Evolutionary conservation across 2,329 filamentous ascomycete genomes (phyloP).

Genomic region (Stachybotrys echinatus): DNA sequence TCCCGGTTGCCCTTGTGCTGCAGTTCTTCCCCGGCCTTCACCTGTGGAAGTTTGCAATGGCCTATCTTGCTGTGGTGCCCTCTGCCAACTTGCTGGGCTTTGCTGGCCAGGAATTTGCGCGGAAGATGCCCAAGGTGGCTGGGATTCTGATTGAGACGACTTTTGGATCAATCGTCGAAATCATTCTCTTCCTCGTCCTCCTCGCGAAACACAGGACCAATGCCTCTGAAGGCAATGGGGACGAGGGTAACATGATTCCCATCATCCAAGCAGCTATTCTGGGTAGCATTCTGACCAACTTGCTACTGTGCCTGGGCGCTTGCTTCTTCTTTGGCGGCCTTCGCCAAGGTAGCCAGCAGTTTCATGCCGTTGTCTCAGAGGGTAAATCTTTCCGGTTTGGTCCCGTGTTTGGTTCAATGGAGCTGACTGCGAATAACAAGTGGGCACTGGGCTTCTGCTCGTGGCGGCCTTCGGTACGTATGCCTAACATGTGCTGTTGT

Average conservation of each 20-base stretch:
- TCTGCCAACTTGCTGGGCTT: slow-evolving; percentile 44
- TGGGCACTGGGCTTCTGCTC: slow-evolving; percentile 59
- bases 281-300: slow-evolving; percentile 63
- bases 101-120: slow-evolving; percentile 51
- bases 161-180: slow-evolving; percentile 61
- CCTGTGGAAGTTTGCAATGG: slow-evolving; percentile 39
- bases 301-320: slow-evolving; percentile 60
- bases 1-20: slow-evolving; percentile 38
- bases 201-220: slow-evolving; percentile 30
- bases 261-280: slow-evolving; percentile 67
- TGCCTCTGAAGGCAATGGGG: slow-evolving; percentile 12
- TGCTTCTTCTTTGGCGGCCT: slow-evolving; percentile 65
- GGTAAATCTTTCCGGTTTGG: too few relatives aligned
- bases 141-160: slow-evolving; percentile 45
- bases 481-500: too few relatives aligned
- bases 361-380: slow-evolving; percentile 63
- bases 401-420: too few relatives aligned
- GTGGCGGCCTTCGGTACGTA: slow-evolving; percentile 49
- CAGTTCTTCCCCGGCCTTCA: slow-evolving; percentile 27
- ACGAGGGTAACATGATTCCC: slow-evolving; percentile 37
- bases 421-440: too few relatives aligned
- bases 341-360: slow-evolving; percentile 51
- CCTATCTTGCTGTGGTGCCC: slow-evolving; percentile 44
- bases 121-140: slow-evolving; percentile 60
- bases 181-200: slow-evolving; percentile 63